Conservation (phyloP, 2,329 filamentous ascomycete genomes). For the Colletotrichum limetticola region DNA sequence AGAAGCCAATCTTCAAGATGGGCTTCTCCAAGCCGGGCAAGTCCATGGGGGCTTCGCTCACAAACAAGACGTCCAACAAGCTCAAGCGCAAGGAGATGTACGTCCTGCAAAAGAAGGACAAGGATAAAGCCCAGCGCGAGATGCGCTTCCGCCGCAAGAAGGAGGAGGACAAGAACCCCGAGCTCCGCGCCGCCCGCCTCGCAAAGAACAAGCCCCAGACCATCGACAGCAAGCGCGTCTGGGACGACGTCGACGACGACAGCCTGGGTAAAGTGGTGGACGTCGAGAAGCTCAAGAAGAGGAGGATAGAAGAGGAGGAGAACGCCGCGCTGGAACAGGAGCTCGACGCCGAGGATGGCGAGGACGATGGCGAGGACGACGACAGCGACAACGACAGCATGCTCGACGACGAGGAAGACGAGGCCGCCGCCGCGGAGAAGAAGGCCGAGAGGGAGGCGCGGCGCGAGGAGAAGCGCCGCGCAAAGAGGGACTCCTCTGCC, state of each 20-base stretch:
- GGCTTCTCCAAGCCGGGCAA: slow-evolving; percentile 36
- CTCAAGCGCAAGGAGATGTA: slow-evolving; percentile 81
- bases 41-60: slow-evolving; percentile 43
- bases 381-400: slow-evolving; percentile 76
- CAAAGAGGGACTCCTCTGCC: slow-evolving; percentile 59
- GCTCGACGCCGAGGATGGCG: slow-evolving; percentile 48
- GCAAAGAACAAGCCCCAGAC: slow-evolving; percentile 83
- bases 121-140: slow-evolving; percentile 79
- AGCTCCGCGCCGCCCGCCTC: slow-evolving; percentile 77
- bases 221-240: slow-evolving; percentile 88
- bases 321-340: slow-evolving; percentile 49
- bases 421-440: slow-evolving; percentile 57
- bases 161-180: slow-evolving; percentile 86
- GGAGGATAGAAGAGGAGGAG: slow-evolving; percentile 64
- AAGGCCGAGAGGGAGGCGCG: slow-evolving; percentile 50
- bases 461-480: slow-evolving; percentile 42
- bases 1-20: slow-evolving; percentile 14
- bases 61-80: slow-evolving; percentile 76
- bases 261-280: slow-evolving; percentile 66
- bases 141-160: slow-evolving; percentile 82
- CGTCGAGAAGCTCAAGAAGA: slow-evolving; percentile 67
- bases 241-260: slow-evolving; percentile 80
- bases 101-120: slow-evolving; percentile 81
- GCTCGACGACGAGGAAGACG: slow-evolving; percentile 74
- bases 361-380: slow-evolving; percentile 57